Evolutionary conservation across 768 basidiomycete genomes (phyloP).

Genomic region (Lepiota brunneoincarnata): DNA sequence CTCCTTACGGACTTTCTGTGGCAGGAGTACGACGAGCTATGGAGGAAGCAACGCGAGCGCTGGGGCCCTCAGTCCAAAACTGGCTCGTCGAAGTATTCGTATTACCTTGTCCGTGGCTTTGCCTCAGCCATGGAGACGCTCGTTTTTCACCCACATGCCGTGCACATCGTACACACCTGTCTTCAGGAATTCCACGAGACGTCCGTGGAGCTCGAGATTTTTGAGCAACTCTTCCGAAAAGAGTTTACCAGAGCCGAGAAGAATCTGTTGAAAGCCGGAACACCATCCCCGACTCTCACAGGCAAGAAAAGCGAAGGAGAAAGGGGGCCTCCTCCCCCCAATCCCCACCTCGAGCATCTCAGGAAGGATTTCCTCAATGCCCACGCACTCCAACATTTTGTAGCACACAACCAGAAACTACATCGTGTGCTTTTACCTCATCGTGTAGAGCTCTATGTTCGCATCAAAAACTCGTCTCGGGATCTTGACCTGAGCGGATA

Average conservation of each 20-base stretch:
- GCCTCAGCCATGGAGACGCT: conserved; percentile 2
- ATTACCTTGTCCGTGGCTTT: background rate
- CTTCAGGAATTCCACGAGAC: conserved; percentile 5
- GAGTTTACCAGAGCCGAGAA: background rate
- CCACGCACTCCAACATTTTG: background rate
- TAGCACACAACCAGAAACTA: background rate
- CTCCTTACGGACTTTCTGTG: conserved; percentile 1
- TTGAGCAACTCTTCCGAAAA: background rate
- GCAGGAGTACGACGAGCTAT: conserved; percentile 3
- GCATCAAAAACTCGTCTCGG: conserved; percentile 3
- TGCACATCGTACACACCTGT: background rate
- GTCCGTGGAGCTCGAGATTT: background rate
- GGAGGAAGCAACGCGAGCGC: conserved; percentile 1
- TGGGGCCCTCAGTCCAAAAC: background rate
- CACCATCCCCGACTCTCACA: background rate
- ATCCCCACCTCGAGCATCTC: background rate
- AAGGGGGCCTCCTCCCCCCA: too few species aligned
- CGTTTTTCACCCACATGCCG: background rate
- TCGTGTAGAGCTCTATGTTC: conserved; percentile 5
- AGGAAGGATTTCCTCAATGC: conserved; percentile 5
- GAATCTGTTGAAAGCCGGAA: background rate
- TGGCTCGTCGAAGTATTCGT: background rate
- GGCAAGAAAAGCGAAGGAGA: too few species aligned
- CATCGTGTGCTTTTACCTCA: conserved; percentile 3
- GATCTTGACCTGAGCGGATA: background rate